Evolutionary conservation across 441 rosid genomes (phyloP), one percentile per base, ranked within the genome.

Genomic region (Gossypium schwendimanii): DNA sequence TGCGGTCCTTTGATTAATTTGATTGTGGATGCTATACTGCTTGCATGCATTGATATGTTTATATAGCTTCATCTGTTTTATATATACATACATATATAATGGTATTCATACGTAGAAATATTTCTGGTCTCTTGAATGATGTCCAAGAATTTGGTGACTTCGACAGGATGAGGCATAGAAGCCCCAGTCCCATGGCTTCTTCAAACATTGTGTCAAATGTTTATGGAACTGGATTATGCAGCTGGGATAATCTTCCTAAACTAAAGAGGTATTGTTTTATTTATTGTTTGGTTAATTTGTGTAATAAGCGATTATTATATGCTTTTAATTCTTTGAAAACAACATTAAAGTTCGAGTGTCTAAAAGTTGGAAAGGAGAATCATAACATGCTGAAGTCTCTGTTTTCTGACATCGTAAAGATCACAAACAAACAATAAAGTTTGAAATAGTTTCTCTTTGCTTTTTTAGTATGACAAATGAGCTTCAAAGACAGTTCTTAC

Each of bases 181-280:
- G 97, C 81, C 97, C 99, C 21, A 91, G 97, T 84, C 98, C 99
- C 66, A 91, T 94, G 96, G 93, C 97, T 78, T 94, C 98, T 75
- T 92, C 99, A 72, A 89, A 81, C 79, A 86, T 85, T 39, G 87
- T 91, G 74, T 83, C 98, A 52, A 87, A 84, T 80, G 86, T 79
- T 81, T 80, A 84, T 12, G 88, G 93, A 63, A 60, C 89, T 31
- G 88, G 93, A 59, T 82, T 88, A 71, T 79, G 92, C 28, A 84
- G 88, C 59, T 88, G 97, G 96, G 89, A 87, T 82, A 86, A 90
- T 70, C 84, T 89, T 80, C 88, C 89, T 15, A 90, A 83, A 70
- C 89, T 15, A 90, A 83, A 70, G 98, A 94, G 92, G 97, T 91
- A 81, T 66, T 23, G 31, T 45, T 39, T 18, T 9, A 23, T 58